Evolutionary conservation across 2,329 filamentous ascomycete genomes (phyloP).

Genomic region (Blumeria hordei): DNA sequence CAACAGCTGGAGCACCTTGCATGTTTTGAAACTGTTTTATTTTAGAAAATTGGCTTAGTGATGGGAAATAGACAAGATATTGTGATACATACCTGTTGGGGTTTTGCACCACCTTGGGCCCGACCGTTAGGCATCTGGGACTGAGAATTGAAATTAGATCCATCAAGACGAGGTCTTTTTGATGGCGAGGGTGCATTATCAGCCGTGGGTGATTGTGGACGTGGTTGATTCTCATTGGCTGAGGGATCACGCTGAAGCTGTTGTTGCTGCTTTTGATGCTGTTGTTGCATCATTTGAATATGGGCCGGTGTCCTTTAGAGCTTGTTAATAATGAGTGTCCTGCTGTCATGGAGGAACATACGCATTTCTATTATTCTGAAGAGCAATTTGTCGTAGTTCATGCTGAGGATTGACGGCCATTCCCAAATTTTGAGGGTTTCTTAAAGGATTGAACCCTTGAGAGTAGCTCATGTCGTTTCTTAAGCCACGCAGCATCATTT

Average conservation of each 20-base stretch:
- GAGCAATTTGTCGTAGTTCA: conserved; percentile 45
- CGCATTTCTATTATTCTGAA: conserved; percentile 57
- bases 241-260: conserved; percentile 78
- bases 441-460: conserved; percentile 34
- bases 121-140: conserved; percentile 44
- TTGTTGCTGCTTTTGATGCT: conserved; percentile 26
- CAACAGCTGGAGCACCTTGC: conserved; percentile 20
- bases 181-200: conserved; percentile 84
- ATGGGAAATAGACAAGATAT: conserved; percentile 26
- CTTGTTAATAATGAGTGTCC: background rate
- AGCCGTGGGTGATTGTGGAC: conserved; percentile 58
- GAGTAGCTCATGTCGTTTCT: conserved; percentile 35
- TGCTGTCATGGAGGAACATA: conserved; percentile 19
- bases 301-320: conserved; percentile 24
- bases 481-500: conserved; percentile 52
- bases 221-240: conserved; percentile 49
- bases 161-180: conserved; percentile 67
- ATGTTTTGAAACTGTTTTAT: conserved; percentile 46
- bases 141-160: conserved; percentile 45
- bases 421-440: conserved; percentile 28
- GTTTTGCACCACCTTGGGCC: conserved; percentile 41
- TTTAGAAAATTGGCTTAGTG: conserved; percentile 52
- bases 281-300: conserved; percentile 46
- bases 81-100: conserved; percentile 38
- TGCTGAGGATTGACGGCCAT: conserved; percentile 33